Conservation (phyloP, 2,329 filamentous ascomycete species). For the Moelleriella libera region DNA sequence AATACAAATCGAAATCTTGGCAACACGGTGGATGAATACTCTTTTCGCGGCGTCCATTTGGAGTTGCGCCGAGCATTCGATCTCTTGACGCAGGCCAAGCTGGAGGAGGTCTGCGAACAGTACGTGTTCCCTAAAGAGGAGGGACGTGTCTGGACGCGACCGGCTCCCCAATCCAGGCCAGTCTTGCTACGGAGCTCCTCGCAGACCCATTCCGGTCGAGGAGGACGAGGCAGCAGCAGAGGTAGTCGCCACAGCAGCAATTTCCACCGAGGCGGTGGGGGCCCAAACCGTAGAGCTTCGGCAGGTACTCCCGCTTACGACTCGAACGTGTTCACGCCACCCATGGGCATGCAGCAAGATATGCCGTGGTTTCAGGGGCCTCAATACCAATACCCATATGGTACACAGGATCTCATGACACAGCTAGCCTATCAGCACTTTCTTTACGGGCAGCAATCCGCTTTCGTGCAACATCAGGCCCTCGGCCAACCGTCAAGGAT, state of each 20-base stretch:
- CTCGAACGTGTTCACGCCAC: slow-evolving; percentile 29
- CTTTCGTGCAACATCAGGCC: slow-evolving; percentile 20
- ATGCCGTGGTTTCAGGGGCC: slow-evolving; percentile 33
- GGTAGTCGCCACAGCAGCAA: slow-evolving; percentile 31
- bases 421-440: slow-evolving; percentile 26
- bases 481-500: slow-evolving; percentile 18
- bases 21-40: slow-evolving; percentile 91
- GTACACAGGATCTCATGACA: slow-evolving; percentile 23
- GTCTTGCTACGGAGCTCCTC: slow-evolving; percentile 47
- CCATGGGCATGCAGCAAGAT: slow-evolving; percentile 31
- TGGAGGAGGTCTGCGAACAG: slow-evolving; percentile 75
- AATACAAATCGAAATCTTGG: slow-evolving; percentile 80
- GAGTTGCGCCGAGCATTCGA: slow-evolving; percentile 85
- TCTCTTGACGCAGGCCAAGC: slow-evolving; percentile 60
- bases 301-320: slow-evolving; percentile 38
- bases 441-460: slow-evolving; percentile 19
- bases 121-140: slow-evolving; percentile 83
- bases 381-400: slow-evolving; percentile 25
- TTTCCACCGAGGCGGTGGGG: slow-evolving; percentile 14
- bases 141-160: slow-evolving; percentile 44
- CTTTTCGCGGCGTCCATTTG: slow-evolving; percentile 79
- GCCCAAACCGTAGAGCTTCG: slow-evolving; percentile 35
- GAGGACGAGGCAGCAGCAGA: slow-evolving; percentile 33
- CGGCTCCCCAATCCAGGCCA: slow-evolving; percentile 37
- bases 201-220: slow-evolving; percentile 36